Evolutionary conservation across 306 rosid species (phyloP).

Genomic region (Astragalus membranaceus): DNA sequence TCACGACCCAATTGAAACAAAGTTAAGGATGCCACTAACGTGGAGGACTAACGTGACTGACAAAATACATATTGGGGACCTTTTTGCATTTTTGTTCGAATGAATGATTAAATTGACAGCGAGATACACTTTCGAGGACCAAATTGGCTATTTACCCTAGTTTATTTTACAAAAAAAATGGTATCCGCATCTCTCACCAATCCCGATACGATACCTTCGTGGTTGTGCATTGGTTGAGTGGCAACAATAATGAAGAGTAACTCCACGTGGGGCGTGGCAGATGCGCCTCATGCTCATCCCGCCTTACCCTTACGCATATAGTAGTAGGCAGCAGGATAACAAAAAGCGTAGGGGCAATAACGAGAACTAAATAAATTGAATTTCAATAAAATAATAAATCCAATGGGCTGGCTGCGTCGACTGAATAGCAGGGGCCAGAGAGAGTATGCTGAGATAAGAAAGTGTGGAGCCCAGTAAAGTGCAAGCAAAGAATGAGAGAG

Average conservation of each 20-base stretch:
- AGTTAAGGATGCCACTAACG: too few species aligned
- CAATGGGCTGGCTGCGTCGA: not conserved
- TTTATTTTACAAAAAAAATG: too few species aligned
- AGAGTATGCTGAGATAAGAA: not conserved
- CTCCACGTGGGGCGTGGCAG: conserved; percentile 39
- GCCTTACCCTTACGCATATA: not conserved
- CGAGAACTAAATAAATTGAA: not conserved
- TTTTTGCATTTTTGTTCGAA: too few species aligned
- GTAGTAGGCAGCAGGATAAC: not conserved
- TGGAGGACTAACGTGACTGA: too few species aligned
- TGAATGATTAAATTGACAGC: too few species aligned
- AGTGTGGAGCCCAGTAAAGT: conserved; percentile 28
- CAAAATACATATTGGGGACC: too few species aligned
- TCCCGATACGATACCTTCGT: not conserved
- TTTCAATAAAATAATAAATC: not conserved
- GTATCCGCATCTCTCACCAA: not conserved
- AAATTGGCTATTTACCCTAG: too few species aligned
- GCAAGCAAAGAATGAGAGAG: conserved; percentile 10
- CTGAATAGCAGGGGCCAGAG: not conserved
- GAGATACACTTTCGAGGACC: too few species aligned
- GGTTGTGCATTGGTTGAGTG: not conserved
- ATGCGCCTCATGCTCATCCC: not conserved
- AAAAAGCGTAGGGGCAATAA: not conserved
- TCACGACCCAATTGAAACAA: too few species aligned
- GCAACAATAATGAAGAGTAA: not conserved